phyloP scores from a whole-genome alignment of 2,329 filamentous ascomycete genomes.

The Didymella pomorum region DNA sequence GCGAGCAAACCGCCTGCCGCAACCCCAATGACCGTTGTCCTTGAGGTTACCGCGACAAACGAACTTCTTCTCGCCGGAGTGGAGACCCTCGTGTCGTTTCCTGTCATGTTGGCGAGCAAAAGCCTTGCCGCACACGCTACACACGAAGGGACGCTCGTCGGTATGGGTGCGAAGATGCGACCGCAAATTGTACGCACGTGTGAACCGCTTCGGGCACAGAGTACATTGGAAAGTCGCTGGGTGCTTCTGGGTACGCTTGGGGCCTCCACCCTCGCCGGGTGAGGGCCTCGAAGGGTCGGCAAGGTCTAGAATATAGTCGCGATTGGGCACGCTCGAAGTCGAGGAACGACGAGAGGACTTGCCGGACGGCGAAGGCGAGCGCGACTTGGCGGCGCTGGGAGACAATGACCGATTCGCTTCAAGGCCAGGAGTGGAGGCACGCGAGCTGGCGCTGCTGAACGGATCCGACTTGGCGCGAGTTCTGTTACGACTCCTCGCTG shows the following conservation, averaged over 20 bases:
- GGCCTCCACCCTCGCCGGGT: conserved; percentile 50
- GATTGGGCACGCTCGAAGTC: conserved; percentile 62
- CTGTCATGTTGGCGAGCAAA: conserved; percentile 97
- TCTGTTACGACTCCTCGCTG: conserved; percentile 63
- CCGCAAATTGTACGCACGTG: conserved; percentile 92
- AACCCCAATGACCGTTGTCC: conserved; percentile 86
- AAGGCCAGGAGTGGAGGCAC: conserved; percentile 54
- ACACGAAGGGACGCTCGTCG: conserved; percentile 96
- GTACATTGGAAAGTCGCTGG: conserved; percentile 96
- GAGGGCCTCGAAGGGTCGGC: conserved; percentile 86
- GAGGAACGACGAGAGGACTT: conserved; percentile 60
- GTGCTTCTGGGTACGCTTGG: conserved; percentile 94
- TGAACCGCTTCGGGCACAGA: conserved; percentile 94
- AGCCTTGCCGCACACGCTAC: conserved; percentile 94
- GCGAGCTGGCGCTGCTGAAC: conserved; percentile 58
- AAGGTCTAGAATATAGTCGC: conserved; percentile 85
- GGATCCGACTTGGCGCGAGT: conserved; percentile 69
- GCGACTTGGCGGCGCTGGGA: conserved; percentile 55
- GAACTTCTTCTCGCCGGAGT: conserved; percentile 98
- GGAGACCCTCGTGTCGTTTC: conserved; percentile 94
- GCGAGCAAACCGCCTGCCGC: conserved; percentile 89
- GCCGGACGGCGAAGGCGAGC: conserved; percentile 58
- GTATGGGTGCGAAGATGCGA: conserved; percentile 96
- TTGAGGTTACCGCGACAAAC: conserved; percentile 93
- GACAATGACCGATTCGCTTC: conserved; percentile 52